Base-by-base conservation (phyloP, 495 filamentous ascomycete genomes). In the Neurospora sp. region DNA sequence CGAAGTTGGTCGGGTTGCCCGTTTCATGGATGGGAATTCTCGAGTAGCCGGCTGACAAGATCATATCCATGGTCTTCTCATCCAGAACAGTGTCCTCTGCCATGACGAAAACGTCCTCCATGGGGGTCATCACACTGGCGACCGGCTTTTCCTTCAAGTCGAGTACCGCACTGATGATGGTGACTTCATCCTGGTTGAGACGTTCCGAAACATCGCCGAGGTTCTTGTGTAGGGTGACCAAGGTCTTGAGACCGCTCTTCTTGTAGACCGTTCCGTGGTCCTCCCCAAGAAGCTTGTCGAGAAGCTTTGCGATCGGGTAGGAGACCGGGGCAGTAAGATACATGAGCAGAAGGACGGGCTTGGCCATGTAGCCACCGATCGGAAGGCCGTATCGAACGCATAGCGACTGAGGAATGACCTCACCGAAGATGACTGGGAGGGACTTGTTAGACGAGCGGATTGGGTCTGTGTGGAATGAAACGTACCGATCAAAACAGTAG, bases 91-190 rank as follows among this genome's bases (percentile, higher is more conserved):
- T 93, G 78, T 99, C 94, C 62, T 93, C 90, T 44, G 93, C 92
- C 92, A 99, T 94, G 74, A 91, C 93, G 77, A 97, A 99, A 41
- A 97, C 94, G 81, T 98, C 94, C 10, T 93, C 89, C 91, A 99
- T 98, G 0, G 96, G 96, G 1, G 96, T 99, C 96, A 98, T 98
- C 77, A 99, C 97, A 75, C 86, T 90, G 31, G 93, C 94, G 41
- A 99, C 93, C 0, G 96, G 86, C 81, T 99, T 99, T 76, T 96
- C 95, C 81, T 98, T 99, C 72, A 99, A 84, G 80, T 99, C 96
- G 70, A 99, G 85, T 20, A 98, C 96, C 35, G 95, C 95, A 75
- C 92, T 96, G 78, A 99, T 99, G 79, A 99, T 99, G 66, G 95
- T 98, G 75, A 98, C 96, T 83, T 99, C 96, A 79, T 99, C 96